Evolutionary conservation across 2,329 filamentous ascomycete genomes (phyloP), one percentile per base, ranked within the genome.

Genomic region (Pseudogymnoascus sp.): DNA sequence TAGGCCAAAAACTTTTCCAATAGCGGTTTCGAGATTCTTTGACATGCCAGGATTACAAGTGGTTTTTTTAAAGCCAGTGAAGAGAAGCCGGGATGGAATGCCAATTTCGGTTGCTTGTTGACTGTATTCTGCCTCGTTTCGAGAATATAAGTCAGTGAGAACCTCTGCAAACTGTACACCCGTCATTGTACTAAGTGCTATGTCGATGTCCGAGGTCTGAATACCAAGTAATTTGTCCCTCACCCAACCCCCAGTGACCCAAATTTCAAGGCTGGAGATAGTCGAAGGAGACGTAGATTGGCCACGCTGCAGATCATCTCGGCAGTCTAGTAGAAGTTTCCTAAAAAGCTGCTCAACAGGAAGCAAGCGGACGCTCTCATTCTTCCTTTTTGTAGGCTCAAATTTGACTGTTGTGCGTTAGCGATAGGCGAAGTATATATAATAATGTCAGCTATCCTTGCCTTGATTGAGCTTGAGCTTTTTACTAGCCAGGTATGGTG

Each of bases 151-250:
- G n/a, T 48, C 43, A 25, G 43, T 48, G 21, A 48, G 43, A 48
- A 25, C 13, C 0, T 28, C 21, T 14, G 1, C 43, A 48, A 48
- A 48, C 43, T 48, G 43, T 48, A 19, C 21, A 48, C 43, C 45
- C 23, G 45, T 51, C 45, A 51, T 51, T 51, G 45, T 51, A 51
- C 45, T 51, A 16, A 11, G 45, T 51, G 45, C 13, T 28, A 51
- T 51, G 14, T 51, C 45, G 23, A 28, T 31, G 23, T 51, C 23
- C 8, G 45, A 16, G 14, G 6, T 10, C 23, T 51, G 13, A 51
- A 51, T 51, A 51, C 45, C 45, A 51, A 51, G 45, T 51, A 51
- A 28, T 51, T 51, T 51, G 45, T 51, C 45, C 45, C 45, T 51
- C 23, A 51, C 45, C 45, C 45, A 28, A 16, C 45, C 45, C 23